A percentile compares a stretch with the other conserved stretches of the same genome.
Evolutionary conservation across 2,329 filamentous ascomycete species (phyloP).

Genomic region (Trichoderma koningiopsis): DNA sequence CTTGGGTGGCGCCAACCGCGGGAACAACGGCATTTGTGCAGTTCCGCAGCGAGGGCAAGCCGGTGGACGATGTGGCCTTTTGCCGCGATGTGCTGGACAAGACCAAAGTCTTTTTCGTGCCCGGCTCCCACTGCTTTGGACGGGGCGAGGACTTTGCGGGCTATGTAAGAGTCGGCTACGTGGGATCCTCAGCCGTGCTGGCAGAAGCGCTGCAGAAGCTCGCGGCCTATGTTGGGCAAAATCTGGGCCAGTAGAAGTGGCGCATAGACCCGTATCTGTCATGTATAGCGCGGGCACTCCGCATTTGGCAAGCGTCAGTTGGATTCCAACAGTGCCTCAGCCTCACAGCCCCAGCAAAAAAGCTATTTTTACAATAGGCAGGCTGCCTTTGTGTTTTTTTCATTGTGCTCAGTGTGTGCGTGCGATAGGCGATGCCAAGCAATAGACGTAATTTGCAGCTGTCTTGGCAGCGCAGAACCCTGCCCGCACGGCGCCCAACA

Average conservation of each 20-base stretch:
- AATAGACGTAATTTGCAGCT: neutral
- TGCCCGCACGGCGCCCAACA: neutral
- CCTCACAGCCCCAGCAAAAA: conserved; percentile 5
- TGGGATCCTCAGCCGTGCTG: conserved; percentile 69
- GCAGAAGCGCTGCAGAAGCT: conserved; percentile 62
- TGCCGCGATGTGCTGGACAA: conserved; percentile 68
- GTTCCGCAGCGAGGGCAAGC: conserved; percentile 61
- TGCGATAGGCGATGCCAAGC: neutral
- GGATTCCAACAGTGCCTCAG: neutral
- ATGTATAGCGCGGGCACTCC: neutral
- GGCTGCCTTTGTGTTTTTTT: neutral
- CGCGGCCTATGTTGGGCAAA: conserved; percentile 41
- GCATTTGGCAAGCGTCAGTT: neutral
- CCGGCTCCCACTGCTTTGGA: conserved; percentile 75
- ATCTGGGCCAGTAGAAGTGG: neutral
- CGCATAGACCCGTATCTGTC: conserved; percentile 5
- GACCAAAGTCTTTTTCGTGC: conserved; percentile 73
- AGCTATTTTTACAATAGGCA: conserved; percentile 6
- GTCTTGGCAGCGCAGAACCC: neutral
- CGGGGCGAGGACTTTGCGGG: conserved; percentile 66
- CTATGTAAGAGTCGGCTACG: conserved; percentile 77
- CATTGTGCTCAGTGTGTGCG: neutral
- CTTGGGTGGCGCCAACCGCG: conserved; percentile 73
- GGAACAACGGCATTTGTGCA: conserved; percentile 79
- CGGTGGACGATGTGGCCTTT: conserved; percentile 72